Conservation (phyloP, 129 eudicot genomes). For the Smallanthus sonchifolius region DNA sequence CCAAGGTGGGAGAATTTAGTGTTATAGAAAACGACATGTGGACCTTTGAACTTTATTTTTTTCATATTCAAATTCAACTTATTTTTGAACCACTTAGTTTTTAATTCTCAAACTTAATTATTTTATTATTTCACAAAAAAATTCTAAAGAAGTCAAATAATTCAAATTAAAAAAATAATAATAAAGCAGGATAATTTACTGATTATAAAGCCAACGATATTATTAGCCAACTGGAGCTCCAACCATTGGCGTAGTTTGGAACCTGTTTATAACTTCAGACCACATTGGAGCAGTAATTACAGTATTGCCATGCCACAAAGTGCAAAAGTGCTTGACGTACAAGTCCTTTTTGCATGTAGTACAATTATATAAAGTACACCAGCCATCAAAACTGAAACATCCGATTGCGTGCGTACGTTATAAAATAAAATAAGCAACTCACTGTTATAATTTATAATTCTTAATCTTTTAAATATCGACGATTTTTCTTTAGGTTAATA, state of each 20-base stretch:
- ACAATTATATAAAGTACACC: conserved; percentile 3
- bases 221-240: background rate
- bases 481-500: no score
- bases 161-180: background rate
- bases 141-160: background rate
- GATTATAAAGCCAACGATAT: no score
- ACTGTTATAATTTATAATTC: no score
- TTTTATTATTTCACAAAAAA: background rate
- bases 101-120: background rate
- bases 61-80: background rate
- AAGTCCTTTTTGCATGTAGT: background rate
- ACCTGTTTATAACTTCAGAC: background rate
- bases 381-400: background rate
- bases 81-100: background rate
- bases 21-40: conserved; percentile 26
- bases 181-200: background rate
- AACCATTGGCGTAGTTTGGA: background rate
- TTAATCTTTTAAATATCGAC: no score
- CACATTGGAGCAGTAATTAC: background rate
- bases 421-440: no score
- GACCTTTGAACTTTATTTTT: conserved; percentile 5
- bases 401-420: no score
- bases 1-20: conserved; percentile 37
- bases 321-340: background rate
- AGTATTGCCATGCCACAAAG: background rate